Evolutionary conservation across 1,139 yeast species (phyloP).

Genomic region (Candida tetrigidarum): DNA sequence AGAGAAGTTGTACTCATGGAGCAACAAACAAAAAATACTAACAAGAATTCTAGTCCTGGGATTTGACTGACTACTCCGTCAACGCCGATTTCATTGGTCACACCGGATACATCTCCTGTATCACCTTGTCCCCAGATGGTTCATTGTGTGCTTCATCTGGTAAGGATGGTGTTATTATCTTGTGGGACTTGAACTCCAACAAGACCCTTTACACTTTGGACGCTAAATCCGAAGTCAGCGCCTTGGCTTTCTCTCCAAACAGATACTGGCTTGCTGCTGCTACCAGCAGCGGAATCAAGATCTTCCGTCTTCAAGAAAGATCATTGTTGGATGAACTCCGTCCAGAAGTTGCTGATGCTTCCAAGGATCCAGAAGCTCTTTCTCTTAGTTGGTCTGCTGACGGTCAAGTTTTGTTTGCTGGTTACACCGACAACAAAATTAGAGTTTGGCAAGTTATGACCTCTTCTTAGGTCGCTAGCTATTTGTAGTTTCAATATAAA

Average conservation of each 20-base stretch:
- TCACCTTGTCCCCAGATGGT: slow-evolving; percentile 99
- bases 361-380: slow-evolving; percentile 97
- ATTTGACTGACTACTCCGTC: slow-evolving; percentile 81
- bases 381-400: slow-evolving; percentile 99
- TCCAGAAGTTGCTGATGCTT: slow-evolving; percentile 94
- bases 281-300: slow-evolving; percentile 96
- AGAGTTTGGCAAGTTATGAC: slow-evolving; percentile 99
- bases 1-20: too few relatives aligned
- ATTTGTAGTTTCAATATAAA: too few relatives aligned
- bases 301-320: slow-evolving; percentile 98
- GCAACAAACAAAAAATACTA: too few relatives aligned
- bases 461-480: too few relatives aligned
- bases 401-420: slow-evolving; percentile 99
- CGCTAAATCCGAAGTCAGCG: slow-evolving; percentile 97
- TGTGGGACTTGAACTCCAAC: slow-evolving; percentile 96
- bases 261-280: slow-evolving; percentile 99
- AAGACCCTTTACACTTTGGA: slow-evolving; percentile 91
- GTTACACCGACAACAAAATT: slow-evolving; percentile 99
- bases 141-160: slow-evolving; percentile 99
- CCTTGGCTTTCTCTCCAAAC: slow-evolving; percentile 99
- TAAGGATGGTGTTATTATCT: slow-evolving; percentile 98
- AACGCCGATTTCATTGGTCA: slow-evolving; percentile 99
- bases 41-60: slow-evolving; percentile 82
- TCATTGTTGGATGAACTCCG: slow-evolving; percentile 96
- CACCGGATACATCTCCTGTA: slow-evolving; percentile 98